Percentiles rank a stretch among this genome's conserved stretches.
Evolutionary conservation across 306 rosid genomes (phyloP).

Genomic region (Lotus japonicus): DNA sequence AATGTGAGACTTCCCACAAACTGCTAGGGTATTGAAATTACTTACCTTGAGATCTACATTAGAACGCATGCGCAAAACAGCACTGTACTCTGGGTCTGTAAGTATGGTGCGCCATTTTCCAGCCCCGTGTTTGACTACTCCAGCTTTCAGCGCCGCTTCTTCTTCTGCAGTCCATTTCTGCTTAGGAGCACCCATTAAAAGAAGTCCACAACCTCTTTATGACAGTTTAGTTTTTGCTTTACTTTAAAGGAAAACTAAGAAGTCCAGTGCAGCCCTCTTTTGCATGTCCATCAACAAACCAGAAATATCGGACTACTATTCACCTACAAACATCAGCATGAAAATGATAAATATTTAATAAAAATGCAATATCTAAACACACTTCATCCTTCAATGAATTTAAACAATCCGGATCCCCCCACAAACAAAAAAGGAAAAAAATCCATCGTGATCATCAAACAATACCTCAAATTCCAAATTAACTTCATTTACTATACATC

Average conservation of each 20-base stretch:
- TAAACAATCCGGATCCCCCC: too few relatives aligned
- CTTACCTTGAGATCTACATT: constrained; percentile 95
- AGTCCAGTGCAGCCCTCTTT: constrained; percentile 10
- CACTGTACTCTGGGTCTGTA: constrained; percentile 75
- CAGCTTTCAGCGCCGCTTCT: constrained; percentile 94
- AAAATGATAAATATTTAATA: neutral
- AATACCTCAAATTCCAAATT: too few relatives aligned
- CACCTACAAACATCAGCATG: constrained; percentile 14
- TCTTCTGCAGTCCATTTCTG: constrained; percentile 98
- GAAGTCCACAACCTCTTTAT: constrained; percentile 16
- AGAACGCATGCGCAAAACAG: constrained; percentile 69
- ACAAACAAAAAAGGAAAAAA: too few relatives aligned
- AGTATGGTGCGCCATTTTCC: constrained; percentile 98
- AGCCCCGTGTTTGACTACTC: constrained; percentile 89
- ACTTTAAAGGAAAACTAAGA: constrained; percentile 18
- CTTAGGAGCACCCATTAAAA: constrained; percentile 93
- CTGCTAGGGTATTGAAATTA: neutral
- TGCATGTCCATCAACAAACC: neutral
- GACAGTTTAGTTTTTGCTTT: neutral
- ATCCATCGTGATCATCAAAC: too few relatives aligned
- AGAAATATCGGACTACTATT: neutral
- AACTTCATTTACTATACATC: too few relatives aligned
- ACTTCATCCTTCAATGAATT: neutral
- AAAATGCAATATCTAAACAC: neutral
- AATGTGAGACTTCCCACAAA: neutral